These are phyloP conservation scores for Saitozyma podzolica DNA, from an alignment of 768 basidiomycete species.

Conservation along the genomic window DNA sequence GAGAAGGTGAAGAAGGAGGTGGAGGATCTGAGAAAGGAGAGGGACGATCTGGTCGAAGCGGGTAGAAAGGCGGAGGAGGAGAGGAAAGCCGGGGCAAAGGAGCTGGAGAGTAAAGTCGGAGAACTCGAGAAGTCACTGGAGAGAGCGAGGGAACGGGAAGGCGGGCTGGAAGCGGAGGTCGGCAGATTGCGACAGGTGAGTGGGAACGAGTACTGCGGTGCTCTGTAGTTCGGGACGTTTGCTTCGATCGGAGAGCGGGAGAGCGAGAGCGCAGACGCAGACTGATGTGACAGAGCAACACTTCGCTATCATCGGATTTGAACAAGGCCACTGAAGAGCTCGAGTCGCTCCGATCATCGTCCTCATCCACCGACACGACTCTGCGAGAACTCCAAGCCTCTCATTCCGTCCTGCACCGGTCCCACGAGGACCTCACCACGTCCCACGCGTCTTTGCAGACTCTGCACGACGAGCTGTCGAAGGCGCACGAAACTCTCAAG, in stretches of 20 bases:
- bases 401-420: neutral
- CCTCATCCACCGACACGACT: neutral
- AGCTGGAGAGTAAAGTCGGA: slow-evolving; percentile 10
- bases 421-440: neutral
- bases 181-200: slow-evolving; percentile 43
- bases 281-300: slow-evolving; percentile 14
- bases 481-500: slow-evolving; percentile 10
- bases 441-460: slow-evolving; percentile 11
- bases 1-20: slow-evolving; percentile 10
- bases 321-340: neutral
- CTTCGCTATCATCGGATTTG: slow-evolving; percentile 14
- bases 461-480: slow-evolving; percentile 10
- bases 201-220: neutral
- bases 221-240: neutral
- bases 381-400: neutral
- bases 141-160: slow-evolving; percentile 17
- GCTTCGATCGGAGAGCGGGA: too few relatives aligned
- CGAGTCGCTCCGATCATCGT: slow-evolving; percentile 1
- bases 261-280: too few relatives aligned
- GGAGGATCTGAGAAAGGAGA: slow-evolving; percentile 5
- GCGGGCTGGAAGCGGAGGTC: slow-evolving; percentile 42
- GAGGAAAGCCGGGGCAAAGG: slow-evolving; percentile 12
- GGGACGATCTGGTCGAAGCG: slow-evolving; percentile 9
- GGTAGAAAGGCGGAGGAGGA: slow-evolving; percentile 12
- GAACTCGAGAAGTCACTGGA: slow-evolving; percentile 19